Evolutionary conservation across 768 basidiomycete genomes (phyloP).

Genomic region (Tylopilus plumbeoviolaceoides): DNA sequence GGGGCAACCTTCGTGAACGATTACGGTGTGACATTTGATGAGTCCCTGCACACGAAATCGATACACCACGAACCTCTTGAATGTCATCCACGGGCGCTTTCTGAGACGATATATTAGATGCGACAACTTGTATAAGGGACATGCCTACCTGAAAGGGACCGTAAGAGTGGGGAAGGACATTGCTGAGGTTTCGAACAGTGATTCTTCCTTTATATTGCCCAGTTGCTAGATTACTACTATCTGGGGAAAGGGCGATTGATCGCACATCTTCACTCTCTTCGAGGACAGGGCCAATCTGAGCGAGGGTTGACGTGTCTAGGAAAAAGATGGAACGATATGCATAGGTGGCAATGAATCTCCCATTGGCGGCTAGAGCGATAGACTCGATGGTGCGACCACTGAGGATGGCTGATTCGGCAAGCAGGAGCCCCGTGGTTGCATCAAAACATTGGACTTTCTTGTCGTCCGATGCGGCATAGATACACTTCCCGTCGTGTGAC

Average conservation of each 20-base stretch:
- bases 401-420: neutral
- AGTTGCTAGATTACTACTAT: neutral
- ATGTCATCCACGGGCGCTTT: neutral
- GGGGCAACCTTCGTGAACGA: neutral
- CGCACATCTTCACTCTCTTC: neutral
- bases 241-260: conserved; percentile 1
- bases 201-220: neutral
- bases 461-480: neutral
- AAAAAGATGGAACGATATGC: neutral
- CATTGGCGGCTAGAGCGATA: neutral
- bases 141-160: conserved; percentile 1
- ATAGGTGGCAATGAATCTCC: neutral
- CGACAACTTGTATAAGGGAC: neutral
- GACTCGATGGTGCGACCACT: neutral
- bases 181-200: neutral
- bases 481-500: neutral
- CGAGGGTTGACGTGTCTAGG: neutral
- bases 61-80: neutral
- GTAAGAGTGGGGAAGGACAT: conserved; percentile 4
- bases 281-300: neutral
- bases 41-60: neutral
- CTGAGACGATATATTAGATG: neutral
- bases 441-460: neutral
- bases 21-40: neutral
- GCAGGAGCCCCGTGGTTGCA: neutral